These are phyloP conservation scores for Epichloe uncinata DNA, from an alignment of 2,329 filamentous ascomycete species.

Conservation along the genomic window DNA sequence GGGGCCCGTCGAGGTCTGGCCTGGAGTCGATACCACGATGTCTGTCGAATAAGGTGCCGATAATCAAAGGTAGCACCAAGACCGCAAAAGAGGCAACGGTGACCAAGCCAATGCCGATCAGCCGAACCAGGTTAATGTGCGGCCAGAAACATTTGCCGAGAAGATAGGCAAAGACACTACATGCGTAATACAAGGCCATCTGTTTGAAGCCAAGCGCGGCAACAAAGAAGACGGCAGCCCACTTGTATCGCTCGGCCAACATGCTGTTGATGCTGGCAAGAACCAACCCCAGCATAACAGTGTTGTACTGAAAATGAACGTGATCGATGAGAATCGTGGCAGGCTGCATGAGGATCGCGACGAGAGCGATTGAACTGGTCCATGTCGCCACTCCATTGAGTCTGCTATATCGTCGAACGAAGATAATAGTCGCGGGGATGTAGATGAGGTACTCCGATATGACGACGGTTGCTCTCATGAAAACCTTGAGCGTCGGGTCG, in stretches of 20 bases:
- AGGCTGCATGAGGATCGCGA: constrained; percentile 86
- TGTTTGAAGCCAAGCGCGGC: constrained; percentile 94
- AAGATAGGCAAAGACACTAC: constrained; percentile 82
- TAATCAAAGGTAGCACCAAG: constrained; percentile 60
- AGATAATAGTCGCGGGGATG: constrained; percentile 73
- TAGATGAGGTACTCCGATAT: constrained; percentile 85
- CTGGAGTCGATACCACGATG: constrained; percentile 47
- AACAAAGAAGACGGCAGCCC: constrained; percentile 90
- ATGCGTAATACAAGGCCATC: constrained; percentile 97
- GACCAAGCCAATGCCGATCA: constrained; percentile 61
- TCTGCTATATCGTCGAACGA: constrained; percentile 68
- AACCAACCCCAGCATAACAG: constrained; percentile 90
- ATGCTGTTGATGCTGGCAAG: constrained; percentile 81
- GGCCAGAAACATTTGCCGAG: constrained; percentile 78
- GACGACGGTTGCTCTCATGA: constrained; percentile 88
- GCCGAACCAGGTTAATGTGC: constrained; percentile 48
- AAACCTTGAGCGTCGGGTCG: constrained; percentile 71
- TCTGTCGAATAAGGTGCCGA: constrained; percentile 57
- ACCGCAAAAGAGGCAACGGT: constrained; percentile 62
- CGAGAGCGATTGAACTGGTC: constrained; percentile 73
- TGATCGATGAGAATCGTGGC: constrained; percentile 86
- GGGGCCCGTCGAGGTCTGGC: constrained; percentile 42
- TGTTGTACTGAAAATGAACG: constrained; percentile 96
- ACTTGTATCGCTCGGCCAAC: constrained; percentile 69
- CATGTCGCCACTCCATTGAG: constrained; percentile 66